Conservation (phyloP, 1,284 basidiomycete genomes). For the Gastroboletus turbinatus region DNA sequence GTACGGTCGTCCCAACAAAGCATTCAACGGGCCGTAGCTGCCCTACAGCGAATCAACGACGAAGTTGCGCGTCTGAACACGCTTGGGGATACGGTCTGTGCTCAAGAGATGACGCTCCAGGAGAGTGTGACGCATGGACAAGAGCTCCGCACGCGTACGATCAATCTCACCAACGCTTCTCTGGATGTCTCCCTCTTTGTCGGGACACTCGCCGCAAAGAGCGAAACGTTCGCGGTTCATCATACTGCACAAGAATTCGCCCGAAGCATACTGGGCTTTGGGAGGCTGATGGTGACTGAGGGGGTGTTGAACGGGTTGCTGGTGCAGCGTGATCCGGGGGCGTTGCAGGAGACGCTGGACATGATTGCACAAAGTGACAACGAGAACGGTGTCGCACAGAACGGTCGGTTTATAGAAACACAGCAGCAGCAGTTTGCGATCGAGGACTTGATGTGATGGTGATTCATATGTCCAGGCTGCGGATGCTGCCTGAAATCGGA, state of each 20-base stretch:
- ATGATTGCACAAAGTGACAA: conserved; percentile 6
- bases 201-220: conserved; percentile 13
- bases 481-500: not conserved
- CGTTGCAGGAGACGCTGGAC: conserved; percentile 11
- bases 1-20: conserved; percentile 5
- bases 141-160: conserved; percentile 11
- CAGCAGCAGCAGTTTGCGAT: not conserved
- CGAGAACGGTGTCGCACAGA: not conserved
- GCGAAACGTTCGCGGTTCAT: conserved; percentile 14
- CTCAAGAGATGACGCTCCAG: conserved; percentile 10
- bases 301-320: conserved; percentile 6
- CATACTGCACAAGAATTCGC: conserved; percentile 18
- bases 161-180: conserved; percentile 16
- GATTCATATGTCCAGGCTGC: not conserved
- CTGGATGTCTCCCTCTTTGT: conserved; percentile 16
- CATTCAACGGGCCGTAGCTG: conserved; percentile 9
- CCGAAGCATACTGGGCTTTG: conserved; percentile 12
- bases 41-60: conserved; percentile 3
- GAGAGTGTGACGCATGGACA: conserved; percentile 7
- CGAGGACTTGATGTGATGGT: conserved; percentile 13
- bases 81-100: not conserved
- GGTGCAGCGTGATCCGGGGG: conserved; percentile 9
- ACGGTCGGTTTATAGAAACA: not conserved
- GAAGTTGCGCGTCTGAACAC: conserved; percentile 6
- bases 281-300: conserved; percentile 12